Conservation (phyloP, 768 basidiomycete genomes). For the Tulasnella calospora region DNA sequence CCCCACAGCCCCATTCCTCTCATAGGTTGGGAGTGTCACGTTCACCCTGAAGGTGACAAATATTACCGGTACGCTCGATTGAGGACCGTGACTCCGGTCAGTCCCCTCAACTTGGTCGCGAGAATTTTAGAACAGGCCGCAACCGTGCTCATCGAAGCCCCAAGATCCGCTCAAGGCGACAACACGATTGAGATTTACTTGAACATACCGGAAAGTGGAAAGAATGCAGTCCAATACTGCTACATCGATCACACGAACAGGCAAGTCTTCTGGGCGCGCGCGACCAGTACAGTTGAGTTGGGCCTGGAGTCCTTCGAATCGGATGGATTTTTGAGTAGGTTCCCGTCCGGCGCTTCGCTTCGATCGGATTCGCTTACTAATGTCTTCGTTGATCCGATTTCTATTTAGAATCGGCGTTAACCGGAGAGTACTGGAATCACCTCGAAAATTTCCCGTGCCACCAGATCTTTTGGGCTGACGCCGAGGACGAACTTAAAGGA, state of each 20-base stretch:
- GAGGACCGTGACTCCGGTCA: background rate
- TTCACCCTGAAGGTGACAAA: constrained; percentile 1
- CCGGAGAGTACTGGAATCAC: constrained; percentile 25
- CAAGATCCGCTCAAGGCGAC: background rate
- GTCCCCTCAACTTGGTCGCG: background rate
- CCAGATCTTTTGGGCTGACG: background rate
- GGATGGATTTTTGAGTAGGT: background rate
- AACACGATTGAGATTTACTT: background rate
- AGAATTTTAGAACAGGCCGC: background rate
- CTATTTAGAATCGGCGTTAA: constrained; percentile 4
- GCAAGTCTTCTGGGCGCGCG: constrained; percentile 16
- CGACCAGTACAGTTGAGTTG: background rate
- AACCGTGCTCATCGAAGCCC: background rate
- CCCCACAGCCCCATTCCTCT: background rate
- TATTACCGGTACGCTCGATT: background rate
- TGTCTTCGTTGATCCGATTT: background rate
- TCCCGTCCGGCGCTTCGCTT: background rate
- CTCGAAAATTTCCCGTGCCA: constrained; percentile 22
- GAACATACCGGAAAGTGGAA: background rate
- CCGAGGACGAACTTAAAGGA: constrained; percentile 11
- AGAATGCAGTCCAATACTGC: background rate
- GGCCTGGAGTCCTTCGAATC: background rate
- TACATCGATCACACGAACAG: background rate
- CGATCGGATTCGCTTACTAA: background rate
- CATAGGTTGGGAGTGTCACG: background rate